phyloP scores from a whole-genome alignment of 495 filamentous ascomycete genomes.

The Aspergillus campestris region DNA sequence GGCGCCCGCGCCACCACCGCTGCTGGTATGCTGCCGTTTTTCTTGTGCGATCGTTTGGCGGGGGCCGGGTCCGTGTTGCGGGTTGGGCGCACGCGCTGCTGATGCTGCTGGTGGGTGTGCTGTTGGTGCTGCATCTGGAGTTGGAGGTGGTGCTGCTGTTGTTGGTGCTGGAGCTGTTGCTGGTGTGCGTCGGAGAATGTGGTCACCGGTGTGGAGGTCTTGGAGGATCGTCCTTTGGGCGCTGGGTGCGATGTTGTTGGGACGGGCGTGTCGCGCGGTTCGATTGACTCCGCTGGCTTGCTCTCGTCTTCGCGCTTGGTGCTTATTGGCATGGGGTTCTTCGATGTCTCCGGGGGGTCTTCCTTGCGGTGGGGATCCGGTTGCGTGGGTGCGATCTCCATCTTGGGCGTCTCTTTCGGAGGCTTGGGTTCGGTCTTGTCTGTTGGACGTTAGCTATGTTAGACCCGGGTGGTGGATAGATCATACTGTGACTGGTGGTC shows the following conservation, averaged over 20 bases:
- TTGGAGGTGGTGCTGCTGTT: too few species aligned
- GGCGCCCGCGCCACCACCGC: conserved; percentile 28
- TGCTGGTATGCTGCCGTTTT: conserved; percentile 31
- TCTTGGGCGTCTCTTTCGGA: conserved; percentile 25
- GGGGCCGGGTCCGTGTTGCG: conserved; percentile 32
- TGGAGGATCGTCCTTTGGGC: conserved; percentile 39
- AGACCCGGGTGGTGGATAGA: neutral
- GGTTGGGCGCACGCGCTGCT: conserved; percentile 29
- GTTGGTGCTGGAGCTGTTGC: too few species aligned
- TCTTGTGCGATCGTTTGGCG: conserved; percentile 62
- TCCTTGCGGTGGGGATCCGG: conserved; percentile 19
- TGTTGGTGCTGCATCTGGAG: too few species aligned
- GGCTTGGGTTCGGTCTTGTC: conserved; percentile 32
- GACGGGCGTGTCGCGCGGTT: conserved; percentile 14
- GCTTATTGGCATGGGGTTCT: conserved; percentile 19
- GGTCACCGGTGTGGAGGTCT: conserved; percentile 49
- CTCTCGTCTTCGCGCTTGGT: conserved; percentile 28
- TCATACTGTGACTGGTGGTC: conserved; percentile 23
- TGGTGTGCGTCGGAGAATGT: conserved; percentile 30
- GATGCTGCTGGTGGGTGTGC: too few species aligned
- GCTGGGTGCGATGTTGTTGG: conserved; percentile 4
- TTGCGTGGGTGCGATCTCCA: conserved; percentile 15
- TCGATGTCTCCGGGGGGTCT: conserved; percentile 22
- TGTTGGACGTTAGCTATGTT: conserved; percentile 10
- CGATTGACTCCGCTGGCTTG: conserved; percentile 21